Conservation (phyloP, 2,329 filamentous ascomycete species). For the Penicillium sp. region DNA sequence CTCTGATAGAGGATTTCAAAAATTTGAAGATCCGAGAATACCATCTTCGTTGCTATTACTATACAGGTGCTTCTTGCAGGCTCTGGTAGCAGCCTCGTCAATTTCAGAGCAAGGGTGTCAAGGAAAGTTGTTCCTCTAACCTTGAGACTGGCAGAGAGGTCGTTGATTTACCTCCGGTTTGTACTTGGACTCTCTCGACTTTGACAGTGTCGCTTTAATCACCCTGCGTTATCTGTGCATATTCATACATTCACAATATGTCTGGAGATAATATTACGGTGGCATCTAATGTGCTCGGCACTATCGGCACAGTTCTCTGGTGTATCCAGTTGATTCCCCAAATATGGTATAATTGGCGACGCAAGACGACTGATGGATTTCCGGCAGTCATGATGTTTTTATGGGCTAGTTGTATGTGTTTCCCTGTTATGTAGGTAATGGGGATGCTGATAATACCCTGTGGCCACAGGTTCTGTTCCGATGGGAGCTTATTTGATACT, state of each 20-base stretch:
- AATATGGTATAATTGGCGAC: slow-evolving; percentile 63
- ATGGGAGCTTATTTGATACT: slow-evolving; percentile 54
- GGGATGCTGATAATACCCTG: neutral
- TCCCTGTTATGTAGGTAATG: neutral
- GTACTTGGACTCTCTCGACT: neutral
- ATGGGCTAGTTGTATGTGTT: slow-evolving; percentile 55
- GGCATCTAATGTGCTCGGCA: slow-evolving; percentile 40
- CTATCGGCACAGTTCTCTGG: slow-evolving; percentile 43
- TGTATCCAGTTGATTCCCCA: slow-evolving; percentile 42
- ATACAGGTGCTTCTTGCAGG: no score
- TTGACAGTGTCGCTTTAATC: neutral
- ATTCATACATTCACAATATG: neutral
- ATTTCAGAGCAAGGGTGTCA: neutral
- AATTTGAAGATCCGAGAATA: neutral
- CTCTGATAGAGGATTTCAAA: neutral
- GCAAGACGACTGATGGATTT: slow-evolving; percentile 61
- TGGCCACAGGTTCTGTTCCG: slow-evolving; percentile 41
- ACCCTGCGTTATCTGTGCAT: neutral
- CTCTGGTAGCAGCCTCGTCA: no score
- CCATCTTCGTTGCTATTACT: neutral
- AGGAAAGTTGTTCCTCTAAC: neutral
- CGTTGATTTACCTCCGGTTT: neutral
- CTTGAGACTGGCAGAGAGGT: neutral
- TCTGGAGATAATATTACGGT: slow-evolving; percentile 28
- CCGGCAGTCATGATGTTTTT: slow-evolving; percentile 62